A percentile compares a stretch with the other conserved stretches of the same genome.
Conservation (phyloP, 345 rosid species). For the Syzygium aromaticum region DNA sequence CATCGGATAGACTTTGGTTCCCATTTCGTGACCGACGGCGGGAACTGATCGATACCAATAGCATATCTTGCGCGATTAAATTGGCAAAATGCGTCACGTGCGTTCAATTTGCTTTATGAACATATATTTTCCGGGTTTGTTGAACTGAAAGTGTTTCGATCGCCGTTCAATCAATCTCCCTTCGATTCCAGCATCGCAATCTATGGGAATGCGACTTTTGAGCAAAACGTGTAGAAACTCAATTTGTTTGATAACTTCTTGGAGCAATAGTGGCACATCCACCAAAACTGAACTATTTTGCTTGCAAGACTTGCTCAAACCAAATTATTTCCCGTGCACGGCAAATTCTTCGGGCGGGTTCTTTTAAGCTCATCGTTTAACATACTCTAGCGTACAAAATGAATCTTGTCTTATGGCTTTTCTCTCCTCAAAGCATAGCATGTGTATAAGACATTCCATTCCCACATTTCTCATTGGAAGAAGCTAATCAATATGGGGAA, state of each 20-base stretch:
- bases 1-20: background rate
- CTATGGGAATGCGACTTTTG: background rate
- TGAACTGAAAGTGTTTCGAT: background rate
- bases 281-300: background rate
- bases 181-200: background rate
- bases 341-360: background rate
- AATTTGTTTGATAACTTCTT: background rate
- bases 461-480: background rate
- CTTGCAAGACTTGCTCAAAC: background rate
- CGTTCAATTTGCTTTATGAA: background rate
- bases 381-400: background rate
- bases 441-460: background rate
- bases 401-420: background rate
- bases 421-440: background rate
- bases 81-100: background rate
- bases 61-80: background rate
- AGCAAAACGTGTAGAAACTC: background rate
- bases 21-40: background rate
- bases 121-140: background rate
- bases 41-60: background rate
- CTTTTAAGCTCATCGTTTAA: background rate
- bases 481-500: conserved; percentile 8
- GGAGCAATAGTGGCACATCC: background rate
- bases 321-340: background rate
- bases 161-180: background rate